Evolutionary conservation across 805 yeast genomes (phyloP).

Genomic region (Blastobotrys parvus): DNA sequence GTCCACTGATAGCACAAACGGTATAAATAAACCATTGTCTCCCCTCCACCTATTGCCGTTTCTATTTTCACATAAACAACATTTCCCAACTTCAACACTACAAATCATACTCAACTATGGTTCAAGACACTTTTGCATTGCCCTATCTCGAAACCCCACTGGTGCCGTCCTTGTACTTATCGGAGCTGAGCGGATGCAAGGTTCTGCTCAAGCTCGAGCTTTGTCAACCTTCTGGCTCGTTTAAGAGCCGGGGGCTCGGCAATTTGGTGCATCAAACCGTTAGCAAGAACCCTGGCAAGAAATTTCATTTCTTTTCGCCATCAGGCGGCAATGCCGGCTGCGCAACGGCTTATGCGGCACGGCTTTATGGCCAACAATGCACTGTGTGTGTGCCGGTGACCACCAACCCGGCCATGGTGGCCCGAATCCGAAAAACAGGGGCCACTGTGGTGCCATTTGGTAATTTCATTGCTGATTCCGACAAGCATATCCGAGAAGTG

Average conservation of each 20-base stretch:
- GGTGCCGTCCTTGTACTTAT: constrained; percentile 60
- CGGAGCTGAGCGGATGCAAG: constrained; percentile 61
- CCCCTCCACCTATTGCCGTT: neutral
- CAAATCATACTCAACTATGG: constrained; percentile 1
- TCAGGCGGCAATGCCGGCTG: constrained; percentile 98
- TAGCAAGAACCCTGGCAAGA: constrained; percentile 43
- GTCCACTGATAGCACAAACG: neutral
- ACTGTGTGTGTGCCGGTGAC: constrained; percentile 52
- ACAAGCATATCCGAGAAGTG: constrained; percentile 64
- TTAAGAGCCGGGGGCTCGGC: constrained; percentile 89
- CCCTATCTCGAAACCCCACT: constrained; percentile 59
- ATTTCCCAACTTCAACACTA: neutral
- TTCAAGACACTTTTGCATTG: constrained; percentile 2
- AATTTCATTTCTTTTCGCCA: constrained; percentile 59
- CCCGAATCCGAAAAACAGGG: constrained; percentile 40
- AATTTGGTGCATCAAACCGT: constrained; percentile 59
- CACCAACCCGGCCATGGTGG: constrained; percentile 39
- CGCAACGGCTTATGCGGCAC: constrained; percentile 90
- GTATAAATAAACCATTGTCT: neutral
- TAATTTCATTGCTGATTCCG: constrained; percentile 77
- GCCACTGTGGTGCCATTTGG: constrained; percentile 53
- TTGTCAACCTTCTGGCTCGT: constrained; percentile 82
- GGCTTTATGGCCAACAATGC: constrained; percentile 47
- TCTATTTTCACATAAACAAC: neutral
- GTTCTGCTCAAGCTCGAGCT: constrained; percentile 79